These are phyloP conservation scores for Barnettozyma sp. DNA, from an alignment of 805 yeast species.

Conservation along the genomic window DNA sequence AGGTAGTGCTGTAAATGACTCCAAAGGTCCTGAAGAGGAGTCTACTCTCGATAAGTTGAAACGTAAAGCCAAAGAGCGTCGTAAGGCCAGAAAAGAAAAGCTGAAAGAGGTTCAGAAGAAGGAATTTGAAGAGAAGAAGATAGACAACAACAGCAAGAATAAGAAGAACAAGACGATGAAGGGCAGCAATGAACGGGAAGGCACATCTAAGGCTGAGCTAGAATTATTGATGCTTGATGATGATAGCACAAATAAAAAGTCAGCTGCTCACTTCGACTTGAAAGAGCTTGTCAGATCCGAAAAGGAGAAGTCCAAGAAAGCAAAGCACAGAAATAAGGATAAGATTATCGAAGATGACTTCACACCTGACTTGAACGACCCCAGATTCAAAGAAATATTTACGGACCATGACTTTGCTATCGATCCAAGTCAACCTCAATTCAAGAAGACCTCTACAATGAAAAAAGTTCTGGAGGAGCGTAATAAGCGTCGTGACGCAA, in stretches of 20 bases:
- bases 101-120: constrained; percentile 52
- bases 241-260: no score
- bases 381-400: constrained; percentile 77
- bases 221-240: constrained; percentile 59
- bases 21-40: constrained; percentile 42
- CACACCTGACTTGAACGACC: constrained; percentile 69
- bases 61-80: constrained; percentile 89
- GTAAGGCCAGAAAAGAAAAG: constrained; percentile 74
- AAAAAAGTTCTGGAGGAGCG: constrained; percentile 73
- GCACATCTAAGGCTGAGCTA: constrained; percentile 62
- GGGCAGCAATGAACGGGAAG: no score
- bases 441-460: constrained; percentile 83
- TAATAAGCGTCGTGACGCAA: constrained; percentile 42
- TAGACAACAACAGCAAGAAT: constrained; percentile 28
- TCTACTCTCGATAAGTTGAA: constrained; percentile 72
- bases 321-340: constrained; percentile 38
- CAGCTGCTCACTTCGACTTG: constrained; percentile 71
- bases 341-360: constrained; percentile 50
- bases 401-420: constrained; percentile 88
- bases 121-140: constrained; percentile 44
- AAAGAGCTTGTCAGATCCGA: constrained; percentile 72
- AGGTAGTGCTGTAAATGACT: constrained; percentile 23
- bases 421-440: constrained; percentile 90
- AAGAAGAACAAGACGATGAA: constrained; percentile 24
- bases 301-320: constrained; percentile 48